These are phyloP conservation scores for Talaromyces sp. DNA, from an alignment of 2,329 filamentous ascomycete genomes.

Conservation along the genomic window DNA sequence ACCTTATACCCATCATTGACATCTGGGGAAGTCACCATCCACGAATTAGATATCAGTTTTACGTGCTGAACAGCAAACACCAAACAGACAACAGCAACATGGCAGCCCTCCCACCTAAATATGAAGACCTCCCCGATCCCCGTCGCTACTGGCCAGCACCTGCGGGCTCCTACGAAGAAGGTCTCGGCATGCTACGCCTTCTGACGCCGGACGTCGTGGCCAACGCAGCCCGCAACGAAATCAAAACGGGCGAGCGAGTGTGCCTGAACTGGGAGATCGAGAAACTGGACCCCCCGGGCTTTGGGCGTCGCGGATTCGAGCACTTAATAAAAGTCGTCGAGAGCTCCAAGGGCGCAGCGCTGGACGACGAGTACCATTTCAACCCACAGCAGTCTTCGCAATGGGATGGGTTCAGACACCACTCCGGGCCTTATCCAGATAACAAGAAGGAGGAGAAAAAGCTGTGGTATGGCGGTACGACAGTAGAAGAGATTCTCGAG, in stretches of 20 bases:
- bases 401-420: slow-evolving; percentile 51
- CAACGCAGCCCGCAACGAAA: slow-evolving; percentile 47
- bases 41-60: neutral
- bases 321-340: slow-evolving; percentile 48
- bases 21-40: neutral
- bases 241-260: slow-evolving; percentile 49
- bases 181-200: slow-evolving; percentile 48
- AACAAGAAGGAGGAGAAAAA: slow-evolving; percentile 18
- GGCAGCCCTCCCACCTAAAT: slow-evolving; percentile 23
- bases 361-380: slow-evolving; percentile 49
- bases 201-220: slow-evolving; percentile 51
- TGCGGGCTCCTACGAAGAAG: slow-evolving; percentile 47
- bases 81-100: neutral
- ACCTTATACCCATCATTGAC: neutral
- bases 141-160: slow-evolving; percentile 45
- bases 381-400: slow-evolving; percentile 52
- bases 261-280: slow-evolving; percentile 54
- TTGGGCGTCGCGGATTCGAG: slow-evolving; percentile 47
- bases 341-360: slow-evolving; percentile 36
- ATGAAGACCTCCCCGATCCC: slow-evolving; percentile 44
- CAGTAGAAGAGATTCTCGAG: slow-evolving; percentile 29
- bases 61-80: neutral
- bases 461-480: slow-evolving; percentile 33
- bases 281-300: slow-evolving; percentile 49
- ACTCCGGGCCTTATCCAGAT: slow-evolving; percentile 39